These are phyloP conservation scores for Naganishia vishniacii DNA, from an alignment of 768 basidiomycete genomes.

Conservation along the genomic window DNA sequence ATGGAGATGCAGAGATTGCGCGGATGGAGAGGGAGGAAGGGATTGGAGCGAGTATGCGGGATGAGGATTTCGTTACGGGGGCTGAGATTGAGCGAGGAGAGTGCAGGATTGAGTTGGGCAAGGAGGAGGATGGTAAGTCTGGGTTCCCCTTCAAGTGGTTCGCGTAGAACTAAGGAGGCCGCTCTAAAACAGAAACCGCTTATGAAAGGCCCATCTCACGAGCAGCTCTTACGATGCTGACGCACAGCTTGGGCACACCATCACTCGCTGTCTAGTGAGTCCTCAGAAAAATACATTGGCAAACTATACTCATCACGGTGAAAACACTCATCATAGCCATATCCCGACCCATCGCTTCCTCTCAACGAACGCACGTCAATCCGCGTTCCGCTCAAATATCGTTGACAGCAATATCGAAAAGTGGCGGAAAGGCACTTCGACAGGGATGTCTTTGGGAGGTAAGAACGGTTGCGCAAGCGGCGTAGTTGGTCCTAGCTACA, in stretches of 20 bases:
- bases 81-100: slow-evolving; percentile 44
- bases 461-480: not conserved
- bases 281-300: too few relatives aligned
- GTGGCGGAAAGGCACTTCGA: slow-evolving; percentile 38
- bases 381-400: slow-evolving; percentile 33
- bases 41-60: slow-evolving; percentile 40
- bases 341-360: slow-evolving; percentile 41
- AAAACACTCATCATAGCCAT: slow-evolving; percentile 32
- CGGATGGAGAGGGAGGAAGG: slow-evolving; percentile 29
- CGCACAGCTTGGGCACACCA: slow-evolving; percentile 40
- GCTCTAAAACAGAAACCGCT: slow-evolving; percentile 15
- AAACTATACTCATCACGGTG: not conserved
- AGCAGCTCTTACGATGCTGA: slow-evolving; percentile 40
- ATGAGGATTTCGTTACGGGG: slow-evolving; percentile 45
- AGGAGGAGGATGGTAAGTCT: slow-evolving; percentile 40
- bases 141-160: not conserved
- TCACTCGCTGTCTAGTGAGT: slow-evolving; percentile 42
- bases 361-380: slow-evolving; percentile 35
- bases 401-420: slow-evolving; percentile 38
- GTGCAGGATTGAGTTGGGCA: slow-evolving; percentile 37
- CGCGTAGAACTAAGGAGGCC: not conserved
- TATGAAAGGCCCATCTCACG: slow-evolving; percentile 47
- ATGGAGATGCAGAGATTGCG: slow-evolving; percentile 27
- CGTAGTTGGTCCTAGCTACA: not conserved
- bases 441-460: slow-evolving; percentile 21